Evolutionary conservation across 306 rosid species (phyloP).

Genomic region (Quercus cerris): DNA sequence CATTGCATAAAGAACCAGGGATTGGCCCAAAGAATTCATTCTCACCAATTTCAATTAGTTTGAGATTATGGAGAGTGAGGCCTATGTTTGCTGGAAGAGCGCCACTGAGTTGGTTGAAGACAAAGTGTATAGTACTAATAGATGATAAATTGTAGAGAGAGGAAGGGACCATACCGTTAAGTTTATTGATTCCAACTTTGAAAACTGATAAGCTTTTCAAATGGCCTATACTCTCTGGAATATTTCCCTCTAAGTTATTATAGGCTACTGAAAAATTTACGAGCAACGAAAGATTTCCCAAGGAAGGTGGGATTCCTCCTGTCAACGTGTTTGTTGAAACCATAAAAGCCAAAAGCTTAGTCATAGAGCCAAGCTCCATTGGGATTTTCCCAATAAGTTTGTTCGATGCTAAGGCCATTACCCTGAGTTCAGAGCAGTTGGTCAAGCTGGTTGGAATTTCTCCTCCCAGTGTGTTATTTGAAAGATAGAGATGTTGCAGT

Average conservation of each 20-base stretch:
- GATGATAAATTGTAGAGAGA: constrained; percentile 39
- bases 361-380: constrained; percentile 7
- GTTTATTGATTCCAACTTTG: neutral
- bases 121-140: neutral
- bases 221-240: constrained; percentile 28
- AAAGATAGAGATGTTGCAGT: neutral
- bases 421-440: neutral
- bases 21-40: constrained; percentile 33
- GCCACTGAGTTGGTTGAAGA: constrained; percentile 6
- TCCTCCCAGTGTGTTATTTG: constrained; percentile 29
- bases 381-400: no score
- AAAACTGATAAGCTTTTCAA: neutral
- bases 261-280: neutral
- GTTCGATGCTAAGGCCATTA: rapidly evolving
- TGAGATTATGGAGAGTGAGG: constrained; percentile 27
- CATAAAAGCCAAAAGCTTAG: constrained; percentile 4
- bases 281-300: constrained; percentile 39
- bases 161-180: constrained; percentile 27
- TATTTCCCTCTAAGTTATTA: constrained; percentile 21
- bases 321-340: neutral
- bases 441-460: constrained; percentile 31
- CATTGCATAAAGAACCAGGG: constrained; percentile 33
- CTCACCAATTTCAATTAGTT: neutral
- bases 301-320: constrained; percentile 13
- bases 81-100: constrained; percentile 32